Evolutionary conservation across 495 filamentous ascomycete species (phyloP), one percentile per base, ranked within the genome.

Genomic region (Zalerion maritima): DNA sequence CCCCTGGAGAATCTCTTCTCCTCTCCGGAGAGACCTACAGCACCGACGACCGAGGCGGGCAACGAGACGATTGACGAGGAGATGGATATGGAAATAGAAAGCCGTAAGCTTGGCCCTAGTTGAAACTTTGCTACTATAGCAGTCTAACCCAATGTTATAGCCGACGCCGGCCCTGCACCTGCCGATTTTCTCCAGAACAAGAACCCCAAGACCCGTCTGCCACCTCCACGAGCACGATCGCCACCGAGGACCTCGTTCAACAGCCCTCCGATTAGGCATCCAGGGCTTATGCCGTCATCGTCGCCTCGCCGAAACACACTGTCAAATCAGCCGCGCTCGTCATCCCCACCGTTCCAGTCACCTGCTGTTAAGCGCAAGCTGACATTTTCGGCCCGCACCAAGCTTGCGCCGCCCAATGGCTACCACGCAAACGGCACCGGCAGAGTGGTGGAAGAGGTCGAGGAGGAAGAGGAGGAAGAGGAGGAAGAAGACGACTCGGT

Each of bases 1-100:
- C 73, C 74, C 19, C 64, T 93, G 30, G 78, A 82, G 14, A 67
- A 66, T 27, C 71, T 94, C 39, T 96, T 94, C 53, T 94, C 85
- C 3, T 93, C 87, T 7, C 86, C 87, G 17, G 71, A 65, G 32
- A 80, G 76, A 36, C 49, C 62, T 4, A 60, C 71, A 11, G 58
- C 61, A 21, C 26, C 29, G 38, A 59, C 8, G 50, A 53, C 37
- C 42, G 46, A 30, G 4, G 21, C 41, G 18, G 27, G 44, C 14
- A 44, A 48, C 29, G 32, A 43, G 15, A 60, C 50, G 25, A 52
- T 50, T 13, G 30, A 54, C 25, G 39, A 54, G 22, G 51, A 51
- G n/a, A 52, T 50, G 25, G 37, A 37, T 24, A 52, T 54, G 39
- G 45, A 48, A 14, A 47, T 44, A 24, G 45, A 54, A 31, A 42